Evolutionary conservation across 257 asterid species (phyloP).

Genomic region (Echites panduratus): DNA sequence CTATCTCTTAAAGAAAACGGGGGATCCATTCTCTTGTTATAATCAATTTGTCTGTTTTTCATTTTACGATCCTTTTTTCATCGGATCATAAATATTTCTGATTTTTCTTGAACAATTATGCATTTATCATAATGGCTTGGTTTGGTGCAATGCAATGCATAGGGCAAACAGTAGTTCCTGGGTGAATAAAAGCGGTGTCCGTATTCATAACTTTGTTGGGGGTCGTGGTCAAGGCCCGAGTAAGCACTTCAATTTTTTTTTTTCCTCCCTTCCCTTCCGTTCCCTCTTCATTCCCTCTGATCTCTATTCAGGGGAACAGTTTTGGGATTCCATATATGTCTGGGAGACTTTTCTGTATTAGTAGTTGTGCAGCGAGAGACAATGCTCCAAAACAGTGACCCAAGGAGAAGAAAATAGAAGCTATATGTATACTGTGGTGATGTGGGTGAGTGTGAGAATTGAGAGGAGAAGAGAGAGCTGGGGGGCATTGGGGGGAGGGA

Average conservation of each 20-base stretch:
- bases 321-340: background rate
- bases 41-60: background rate
- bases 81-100: no score
- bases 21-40: background rate
- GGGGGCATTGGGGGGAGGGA: no score
- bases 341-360: no score
- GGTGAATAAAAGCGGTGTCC: no score
- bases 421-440: background rate
- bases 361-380: background rate
- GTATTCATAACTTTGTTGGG: background rate
- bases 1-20: background rate
- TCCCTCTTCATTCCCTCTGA: background rate
- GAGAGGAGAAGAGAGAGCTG: background rate
- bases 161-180: background rate
- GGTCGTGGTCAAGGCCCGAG: background rate
- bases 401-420: background rate
- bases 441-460: background rate
- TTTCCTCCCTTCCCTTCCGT: background rate
- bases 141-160: no score
- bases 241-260: background rate
- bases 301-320: background rate
- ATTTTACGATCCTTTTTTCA: slow-evolving; percentile 4
- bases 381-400: background rate
- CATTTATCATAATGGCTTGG: background rate
- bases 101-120: background rate